Evolutionary conservation across 805 yeast genomes (phyloP), one percentile per base, ranked within the genome.

Genomic region (Candida ulmi): DNA sequence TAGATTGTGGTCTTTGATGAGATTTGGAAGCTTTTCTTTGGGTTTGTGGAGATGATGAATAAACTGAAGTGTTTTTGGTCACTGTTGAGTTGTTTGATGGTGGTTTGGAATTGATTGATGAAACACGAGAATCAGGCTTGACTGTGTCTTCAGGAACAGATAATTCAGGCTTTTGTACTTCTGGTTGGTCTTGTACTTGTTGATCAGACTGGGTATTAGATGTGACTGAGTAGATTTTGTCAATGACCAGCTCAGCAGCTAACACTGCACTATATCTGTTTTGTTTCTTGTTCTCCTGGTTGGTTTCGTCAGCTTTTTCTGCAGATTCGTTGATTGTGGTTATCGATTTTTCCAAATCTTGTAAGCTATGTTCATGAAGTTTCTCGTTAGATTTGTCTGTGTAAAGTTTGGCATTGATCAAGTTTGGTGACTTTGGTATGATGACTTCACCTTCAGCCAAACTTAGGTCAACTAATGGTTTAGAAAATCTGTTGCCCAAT

Each of bases 361-460:
- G 34, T 42, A 36, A 40, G 43, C 26, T 44, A 45, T 11, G 52
- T 30, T 53, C 55, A 17, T 54, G 52, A 5, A 51, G 40, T 24
- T 46, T 44, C 35, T 48, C 50, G 7, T 50, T 37, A 17, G 35
- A 32, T 8, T 23, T 32, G 11, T 26, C 28, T 5, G 17, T 30
- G 15, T 18, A 41, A 18, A 29, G 31, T 32, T 34, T 45, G 17
- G 32, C 37, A 15, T 32, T 33, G 12, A 48, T 30, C 23, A 52
- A 25, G 11, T 32, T 44, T 37, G 60, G 56, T 12, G 60, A 54
- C 32, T 51, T 54, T 23, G 62, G 59, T 27, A 52, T 60, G n/a
- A 62, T 63, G 25, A 63, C 51, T 37, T 62, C 68, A 36, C 68
- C 70, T 42, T 58, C 57, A 18, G 60, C 66, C 36, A 48, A 44